Evolutionary conservation across 768 basidiomycete genomes (phyloP).

Genomic region (Hydnum rufescens): DNA sequence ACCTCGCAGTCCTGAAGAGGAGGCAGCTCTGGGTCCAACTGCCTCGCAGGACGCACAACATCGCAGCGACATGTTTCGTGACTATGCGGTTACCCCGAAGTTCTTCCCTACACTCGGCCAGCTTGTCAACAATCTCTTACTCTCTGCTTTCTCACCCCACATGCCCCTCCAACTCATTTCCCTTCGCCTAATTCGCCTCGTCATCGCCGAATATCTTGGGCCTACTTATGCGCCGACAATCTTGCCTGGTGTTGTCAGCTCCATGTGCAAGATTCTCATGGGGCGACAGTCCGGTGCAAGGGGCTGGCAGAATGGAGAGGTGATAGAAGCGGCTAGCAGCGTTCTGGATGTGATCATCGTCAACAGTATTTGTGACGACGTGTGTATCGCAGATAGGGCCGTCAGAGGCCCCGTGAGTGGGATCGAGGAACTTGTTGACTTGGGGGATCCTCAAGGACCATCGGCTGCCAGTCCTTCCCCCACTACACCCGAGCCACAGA

Average conservation of each 20-base stretch:
- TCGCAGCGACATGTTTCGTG: constrained; percentile 23
- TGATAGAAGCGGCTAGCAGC: constrained; percentile 35
- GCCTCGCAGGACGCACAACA: constrained; percentile 10
- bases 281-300: constrained; percentile 20
- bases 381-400: constrained; percentile 42
- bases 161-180: constrained; percentile 43
- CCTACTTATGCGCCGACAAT: constrained; percentile 41
- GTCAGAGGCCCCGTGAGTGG: constrained; percentile 24
- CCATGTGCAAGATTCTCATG: constrained; percentile 50
- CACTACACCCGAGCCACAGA: background rate
- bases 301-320: constrained; percentile 55
- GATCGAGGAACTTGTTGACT: background rate
- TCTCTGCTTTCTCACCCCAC: constrained; percentile 33
- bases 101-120: constrained; percentile 69
- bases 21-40: background rate
- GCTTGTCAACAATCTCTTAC: constrained; percentile 56
- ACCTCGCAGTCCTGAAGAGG: constrained; percentile 21
- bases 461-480: background rate
- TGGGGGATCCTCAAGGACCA: no score
- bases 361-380: constrained; percentile 42
- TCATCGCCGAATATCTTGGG: constrained; percentile 28
- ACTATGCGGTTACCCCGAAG: constrained; percentile 24
- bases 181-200: constrained; percentile 32
- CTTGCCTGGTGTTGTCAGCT: constrained; percentile 67
- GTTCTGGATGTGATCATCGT: constrained; percentile 37